Base-by-base conservation (phyloP, 1,284 basidiomycete genomes). In the Marasmius fiardii region DNA sequence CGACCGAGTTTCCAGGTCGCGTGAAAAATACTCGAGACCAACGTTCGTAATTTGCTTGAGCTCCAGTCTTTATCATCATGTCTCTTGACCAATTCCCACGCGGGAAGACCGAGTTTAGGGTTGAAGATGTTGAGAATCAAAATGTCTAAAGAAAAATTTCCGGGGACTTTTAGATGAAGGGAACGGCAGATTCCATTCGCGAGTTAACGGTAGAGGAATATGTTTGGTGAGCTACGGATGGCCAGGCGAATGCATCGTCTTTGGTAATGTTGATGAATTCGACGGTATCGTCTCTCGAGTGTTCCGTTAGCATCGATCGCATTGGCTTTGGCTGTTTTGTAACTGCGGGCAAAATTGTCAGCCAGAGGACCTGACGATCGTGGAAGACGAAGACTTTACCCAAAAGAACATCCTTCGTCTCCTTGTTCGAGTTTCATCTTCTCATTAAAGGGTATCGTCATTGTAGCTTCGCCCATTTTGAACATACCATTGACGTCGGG, bases 261-360 rank as follows among this genome's bases (percentile, higher is more conserved):
- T 85, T 84, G 0, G 86, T 71, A 21, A 88, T 68, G 61, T 88
- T 88, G 58, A 88, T 71, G 68, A 86, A 88, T 62, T 88, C 85
- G 12, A 79, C 76, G 0, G 77, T 79, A 65, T 88, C n/a, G n/a
- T n/a, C n/a, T n/a, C n/a, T n/a, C 86, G 65, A 63, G 60, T 52
- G 63, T 58, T 39, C 86, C 86, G n/a, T 73, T 74, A 18, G 81
- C 78, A 62, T 89, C 83, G 3, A 84, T 79, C 14, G 81, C 83
- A 57, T 80, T 83, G 1, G 78, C 78, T 1, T 86, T 87, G 0
- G 77, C 75, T 5, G 77, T 78, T 70, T 88, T 88, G 65, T 88
- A 88, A 23, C 86, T 87, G 60, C 51, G n/a, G 21, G 16, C 4
- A 5, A 7, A 16, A 16, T 1, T 20, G n/a, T n/a, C 2, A 14